These are phyloP conservation scores for Rutstroemia sp. DNA, from an alignment of 2,329 filamentous ascomycete species.

Conservation along the genomic window DNA sequence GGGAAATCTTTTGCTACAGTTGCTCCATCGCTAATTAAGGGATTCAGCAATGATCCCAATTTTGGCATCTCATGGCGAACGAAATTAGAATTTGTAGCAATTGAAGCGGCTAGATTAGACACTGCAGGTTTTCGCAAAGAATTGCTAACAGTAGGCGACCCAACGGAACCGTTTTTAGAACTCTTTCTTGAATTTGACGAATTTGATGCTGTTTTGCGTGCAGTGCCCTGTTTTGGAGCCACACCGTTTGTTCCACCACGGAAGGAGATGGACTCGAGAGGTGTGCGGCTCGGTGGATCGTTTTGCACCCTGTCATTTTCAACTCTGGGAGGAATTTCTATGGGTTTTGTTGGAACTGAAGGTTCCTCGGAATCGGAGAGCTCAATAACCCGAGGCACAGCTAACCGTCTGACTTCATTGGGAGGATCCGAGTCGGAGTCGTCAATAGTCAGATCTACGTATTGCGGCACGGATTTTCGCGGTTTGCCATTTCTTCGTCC, in stretches of 20 bases:
- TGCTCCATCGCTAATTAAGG: no score
- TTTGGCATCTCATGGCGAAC: no score
- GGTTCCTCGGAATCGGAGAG: background rate
- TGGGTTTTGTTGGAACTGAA: background rate
- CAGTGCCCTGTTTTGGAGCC: background rate
- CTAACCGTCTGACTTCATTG: background rate
- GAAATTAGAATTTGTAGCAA: background rate
- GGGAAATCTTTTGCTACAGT: no score
- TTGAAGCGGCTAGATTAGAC: background rate
- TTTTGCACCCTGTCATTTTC: background rate
- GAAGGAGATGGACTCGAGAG: background rate
- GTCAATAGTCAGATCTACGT: background rate
- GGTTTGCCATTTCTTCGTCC: no score
- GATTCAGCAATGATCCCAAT: no score
- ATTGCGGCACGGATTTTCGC: background rate
- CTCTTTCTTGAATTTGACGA: background rate
- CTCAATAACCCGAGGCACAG: background rate
- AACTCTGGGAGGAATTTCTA: no score
- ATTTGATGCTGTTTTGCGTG: background rate
- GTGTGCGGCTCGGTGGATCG: background rate
- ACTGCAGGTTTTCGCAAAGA: background rate
- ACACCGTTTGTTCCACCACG: background rate
- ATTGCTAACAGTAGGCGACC: background rate
- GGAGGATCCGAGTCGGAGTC: background rate
- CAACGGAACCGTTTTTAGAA: background rate